Conservation (phyloP, 116 monocot species). For the Papilionanthe hybrid region DNA sequence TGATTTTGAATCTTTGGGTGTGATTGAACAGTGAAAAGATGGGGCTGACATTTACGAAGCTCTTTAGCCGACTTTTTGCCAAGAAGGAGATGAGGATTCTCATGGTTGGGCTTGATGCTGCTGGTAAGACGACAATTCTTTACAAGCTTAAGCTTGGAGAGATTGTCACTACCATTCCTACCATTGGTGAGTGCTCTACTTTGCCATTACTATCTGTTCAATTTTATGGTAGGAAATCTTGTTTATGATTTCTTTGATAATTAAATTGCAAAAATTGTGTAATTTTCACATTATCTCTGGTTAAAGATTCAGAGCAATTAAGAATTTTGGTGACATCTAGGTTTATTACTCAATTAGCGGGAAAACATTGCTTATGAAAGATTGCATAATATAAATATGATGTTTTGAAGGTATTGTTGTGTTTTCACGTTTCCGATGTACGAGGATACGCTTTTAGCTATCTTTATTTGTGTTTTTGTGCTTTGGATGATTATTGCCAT, state of each 20-base stretch:
- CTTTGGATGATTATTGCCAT: too few relatives aligned
- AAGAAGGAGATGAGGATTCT: slow-evolving; percentile 25
- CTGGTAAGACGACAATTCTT: slow-evolving; percentile 19
- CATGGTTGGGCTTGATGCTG: slow-evolving; percentile 21
- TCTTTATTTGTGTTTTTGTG: not conserved
- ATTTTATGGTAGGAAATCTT: not conserved
- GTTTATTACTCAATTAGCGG: not conserved
- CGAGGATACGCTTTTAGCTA: not conserved
- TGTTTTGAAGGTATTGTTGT: not conserved
- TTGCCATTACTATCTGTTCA: not conserved
- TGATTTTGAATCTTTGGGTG: slow-evolving; percentile 9
- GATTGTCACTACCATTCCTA: slow-evolving; percentile 18
- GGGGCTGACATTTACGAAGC: slow-evolving; percentile 26
- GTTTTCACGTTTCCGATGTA: not conserved
- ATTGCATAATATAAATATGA: not conserved
- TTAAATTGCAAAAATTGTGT: not conserved
- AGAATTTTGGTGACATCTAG: not conserved
- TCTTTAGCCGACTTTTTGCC: slow-evolving; percentile 18
- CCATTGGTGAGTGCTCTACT: slow-evolving; percentile 12
- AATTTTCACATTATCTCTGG: not conserved
- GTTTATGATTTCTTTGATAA: not conserved
- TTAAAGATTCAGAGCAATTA: not conserved
- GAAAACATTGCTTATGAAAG: not conserved
- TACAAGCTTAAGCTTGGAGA: slow-evolving; percentile 22
- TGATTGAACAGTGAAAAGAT: slow-evolving; percentile 8